phyloP scores from a whole-genome alignment of 768 basidiomycete genomes.

The Tylopilus plumbeoviolaceoides region DNA sequence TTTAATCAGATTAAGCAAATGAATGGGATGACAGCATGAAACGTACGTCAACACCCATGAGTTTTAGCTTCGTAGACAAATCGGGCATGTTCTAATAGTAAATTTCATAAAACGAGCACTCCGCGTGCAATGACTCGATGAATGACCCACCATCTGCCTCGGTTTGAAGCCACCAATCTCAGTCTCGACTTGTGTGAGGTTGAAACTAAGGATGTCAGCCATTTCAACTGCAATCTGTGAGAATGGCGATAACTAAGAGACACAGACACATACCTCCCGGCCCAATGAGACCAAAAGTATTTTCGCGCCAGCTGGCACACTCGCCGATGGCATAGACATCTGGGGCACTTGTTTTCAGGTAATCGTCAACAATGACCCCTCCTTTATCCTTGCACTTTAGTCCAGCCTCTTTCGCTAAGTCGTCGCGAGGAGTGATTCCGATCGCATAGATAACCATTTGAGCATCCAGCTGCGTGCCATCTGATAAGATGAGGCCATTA shows the following conservation, averaged over 20 bases:
- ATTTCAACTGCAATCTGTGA: constrained; percentile 45
- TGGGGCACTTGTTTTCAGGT: constrained; percentile 50
- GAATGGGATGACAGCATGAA: background rate
- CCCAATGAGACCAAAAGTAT: constrained; percentile 70
- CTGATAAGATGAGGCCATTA: constrained; percentile 46
- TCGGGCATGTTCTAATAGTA: constrained; percentile 50
- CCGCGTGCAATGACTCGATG: background rate
- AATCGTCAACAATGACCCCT: constrained; percentile 57
- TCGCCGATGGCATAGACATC: constrained; percentile 74
- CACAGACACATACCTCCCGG: constrained; percentile 45
- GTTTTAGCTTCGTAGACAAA: constrained; percentile 60
- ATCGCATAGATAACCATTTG: constrained; percentile 64
- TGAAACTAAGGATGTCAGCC: constrained; percentile 73
- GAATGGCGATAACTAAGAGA: background rate
- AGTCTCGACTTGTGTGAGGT: constrained; percentile 55
- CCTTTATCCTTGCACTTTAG: constrained; percentile 47
- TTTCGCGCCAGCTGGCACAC: constrained; percentile 64
- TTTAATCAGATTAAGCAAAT: background rate
- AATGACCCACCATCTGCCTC: constrained; percentile 38
- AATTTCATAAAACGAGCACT: background rate
- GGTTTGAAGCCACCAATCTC: constrained; percentile 36
- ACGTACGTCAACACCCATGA: constrained; percentile 55
- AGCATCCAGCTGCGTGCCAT: constrained; percentile 43
- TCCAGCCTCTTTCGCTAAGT: constrained; percentile 52
- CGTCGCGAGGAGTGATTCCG: constrained; percentile 68